These are phyloP conservation scores for Claviceps purpurea DNA, from an alignment of 2,329 filamentous ascomycete genomes.

Conservation along the genomic window DNA sequence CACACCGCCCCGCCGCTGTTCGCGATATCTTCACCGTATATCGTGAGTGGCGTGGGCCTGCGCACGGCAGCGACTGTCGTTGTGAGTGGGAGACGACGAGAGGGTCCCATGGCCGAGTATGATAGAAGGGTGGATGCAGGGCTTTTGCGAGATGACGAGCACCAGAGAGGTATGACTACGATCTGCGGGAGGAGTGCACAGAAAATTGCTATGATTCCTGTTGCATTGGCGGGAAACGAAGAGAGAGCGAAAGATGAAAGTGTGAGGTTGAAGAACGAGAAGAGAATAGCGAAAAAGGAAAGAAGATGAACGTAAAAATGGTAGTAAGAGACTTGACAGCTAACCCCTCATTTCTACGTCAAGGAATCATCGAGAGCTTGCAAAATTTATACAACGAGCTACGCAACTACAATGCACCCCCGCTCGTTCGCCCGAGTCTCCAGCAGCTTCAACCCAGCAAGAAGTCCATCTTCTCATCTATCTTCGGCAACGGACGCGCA, in stretches of 20 bases:
- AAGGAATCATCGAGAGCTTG: constrained; percentile 76
- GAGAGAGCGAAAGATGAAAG: too few species aligned
- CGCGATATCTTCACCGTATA: neutral
- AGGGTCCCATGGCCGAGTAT: constrained; percentile 79
- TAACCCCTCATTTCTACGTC: neutral
- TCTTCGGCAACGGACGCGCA: constrained; percentile 41
- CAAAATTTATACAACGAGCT: constrained; percentile 84
- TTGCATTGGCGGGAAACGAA: too few species aligned
- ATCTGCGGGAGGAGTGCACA: neutral
- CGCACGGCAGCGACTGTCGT: constrained; percentile 19
- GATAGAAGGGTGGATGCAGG: constrained; percentile 65
- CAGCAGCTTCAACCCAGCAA: constrained; percentile 48
- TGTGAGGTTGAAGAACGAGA: neutral
- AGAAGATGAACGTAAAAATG: too few species aligned
- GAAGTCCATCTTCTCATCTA: constrained; percentile 43
- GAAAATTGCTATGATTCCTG: constrained; percentile 8
- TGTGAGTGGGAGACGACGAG: constrained; percentile 16
- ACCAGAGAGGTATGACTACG: constrained; percentile 58
- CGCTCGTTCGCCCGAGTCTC: constrained; percentile 63
- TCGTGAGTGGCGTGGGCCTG: neutral
- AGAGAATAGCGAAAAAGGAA: neutral
- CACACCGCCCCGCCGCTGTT: neutral
- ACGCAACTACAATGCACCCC: constrained; percentile 55
- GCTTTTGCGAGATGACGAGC: constrained; percentile 69
- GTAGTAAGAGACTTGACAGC: neutral